phyloP scores from a whole-genome alignment of 306 rosid species.

The Cucurbita maxima region DNA sequence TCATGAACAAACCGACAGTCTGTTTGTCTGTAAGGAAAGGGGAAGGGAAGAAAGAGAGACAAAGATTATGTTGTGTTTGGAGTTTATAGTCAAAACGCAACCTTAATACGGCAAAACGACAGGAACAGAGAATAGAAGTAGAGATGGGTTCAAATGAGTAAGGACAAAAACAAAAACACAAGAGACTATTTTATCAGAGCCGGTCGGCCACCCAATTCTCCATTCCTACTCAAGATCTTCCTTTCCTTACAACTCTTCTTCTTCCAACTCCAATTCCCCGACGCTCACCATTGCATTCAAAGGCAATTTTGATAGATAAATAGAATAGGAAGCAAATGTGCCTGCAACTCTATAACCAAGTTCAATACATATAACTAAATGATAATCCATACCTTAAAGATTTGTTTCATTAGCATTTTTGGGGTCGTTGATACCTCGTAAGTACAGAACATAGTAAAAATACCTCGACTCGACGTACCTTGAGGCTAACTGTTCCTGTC shows the following conservation, averaged over 20 bases:
- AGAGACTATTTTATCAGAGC: not conserved
- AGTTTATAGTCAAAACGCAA: slow-evolving; percentile 4
- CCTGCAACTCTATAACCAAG: not conserved
- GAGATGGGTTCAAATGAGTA: not conserved
- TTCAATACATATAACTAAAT: not conserved
- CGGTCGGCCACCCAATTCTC: not conserved
- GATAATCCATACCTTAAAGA: not conserved
- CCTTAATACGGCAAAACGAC: not conserved
- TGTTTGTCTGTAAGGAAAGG: not conserved
- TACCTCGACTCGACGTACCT: slow-evolving; percentile 8
- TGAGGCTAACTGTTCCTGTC: slow-evolving; percentile 31
- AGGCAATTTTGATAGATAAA: not conserved
- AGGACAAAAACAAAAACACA: not conserved
- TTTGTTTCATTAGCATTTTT: not conserved
- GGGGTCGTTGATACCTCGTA: not conserved
- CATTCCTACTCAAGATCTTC: too few relatives aligned
- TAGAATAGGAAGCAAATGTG: not conserved
- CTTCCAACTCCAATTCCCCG: too few relatives aligned
- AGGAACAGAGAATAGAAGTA: not conserved
- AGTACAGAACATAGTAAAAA: not conserved
- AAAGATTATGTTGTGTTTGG: not conserved
- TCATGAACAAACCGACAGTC: not conserved
- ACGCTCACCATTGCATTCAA: not conserved
- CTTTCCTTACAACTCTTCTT: too few relatives aligned
- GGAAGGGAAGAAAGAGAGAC: not conserved